Evolutionary conservation across 192 early-diverging fungal species (phyloP), one percentile per base, ranked within the genome.

Genomic region (Chytriomyces hyalinus): DNA sequence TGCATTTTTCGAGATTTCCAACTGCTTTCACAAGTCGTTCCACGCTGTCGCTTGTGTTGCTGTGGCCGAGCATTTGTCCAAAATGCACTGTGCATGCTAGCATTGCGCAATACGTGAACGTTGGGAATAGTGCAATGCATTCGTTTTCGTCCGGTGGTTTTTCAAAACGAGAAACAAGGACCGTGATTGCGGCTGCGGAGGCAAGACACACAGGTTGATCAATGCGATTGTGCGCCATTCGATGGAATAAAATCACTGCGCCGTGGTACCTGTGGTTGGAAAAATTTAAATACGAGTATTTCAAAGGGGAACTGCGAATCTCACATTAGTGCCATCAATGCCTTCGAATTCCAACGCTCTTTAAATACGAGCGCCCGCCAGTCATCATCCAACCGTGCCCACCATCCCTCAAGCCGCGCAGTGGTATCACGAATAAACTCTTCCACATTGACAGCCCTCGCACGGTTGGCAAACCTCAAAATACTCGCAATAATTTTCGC

Each of bases 401-500:
- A 70, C 77, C 77, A 78, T 36, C 8, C 47, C 26, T 61, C 59
- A 5, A 78, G 62, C 62, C 44, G 24, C 2, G 24, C 48, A 6
- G 45, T 11, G 4, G 64, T 61, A 49, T 46, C 20, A 5, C 43
- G 5, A 15, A 63, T 59, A 51, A 72, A 78, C 8, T n/a, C 15
- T 5, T 63, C 60, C 8, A 49, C 36, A 49, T 78, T 63, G 49
- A 63, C 22, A 7, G 67, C 61, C 28, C 51, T 53, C 13, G 77
- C 77, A 10, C 77, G 77, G 69, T 78, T 78, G 6, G 77, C 77
- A 53, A 78, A 78, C 11, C 61, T 51, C 20, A 61, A 50, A 49
- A 78, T 78, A 17, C 24, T 63, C 17, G 24, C 68, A 51, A 78
- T 71, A 47, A 78, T 72, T 24, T 44, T 10, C 11, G 70, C 77